Evolutionary conservation across 139 green algal genomes (phyloP), one percentile per base, ranked within the genome.

Genomic region (Mesostigma viride): DNA sequence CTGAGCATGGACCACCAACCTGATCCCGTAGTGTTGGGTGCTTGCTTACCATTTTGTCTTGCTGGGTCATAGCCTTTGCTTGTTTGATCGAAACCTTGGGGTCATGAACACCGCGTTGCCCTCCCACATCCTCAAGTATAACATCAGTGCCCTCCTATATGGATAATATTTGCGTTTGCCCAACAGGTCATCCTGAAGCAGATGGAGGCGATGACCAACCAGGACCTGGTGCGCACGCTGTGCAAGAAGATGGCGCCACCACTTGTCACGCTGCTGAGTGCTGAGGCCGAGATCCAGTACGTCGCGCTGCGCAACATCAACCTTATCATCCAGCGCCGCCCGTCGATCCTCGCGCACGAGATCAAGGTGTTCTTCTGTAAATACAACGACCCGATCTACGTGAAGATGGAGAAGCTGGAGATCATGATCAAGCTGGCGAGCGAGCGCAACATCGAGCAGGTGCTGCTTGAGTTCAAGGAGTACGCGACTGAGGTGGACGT

Each of bases 311-410:
- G 92, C 69, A 97, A 96, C 87, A 96, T 98, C 79, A 88, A 84
- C 73, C 82, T 98, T 33, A 89, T 99, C 51, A 85, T 98, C 64
- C 89, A 96, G 75, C 85, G 83, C 46, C 63, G 84, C 3, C 87
- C 89, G 3, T 30, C 72, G 8, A 77, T 85, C 51, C 58, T 99
- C 31, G 70, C 82, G 8, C 84, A 95, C 47, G 89, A 97, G 65
- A 87, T 98, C 74, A 95, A 97, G 89, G 90, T 97, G 2, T 98
- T 97, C 73, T 97, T 97, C 82, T 98, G 94, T 87, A 98, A 97
- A 79, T 99, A 99, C 85, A 97, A 98, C 72, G 94, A 99, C 81
- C 94, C 94, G 28, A 84, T 91, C 64, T 99, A 97, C 63, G 89
- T 98, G 34, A 99, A 99, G 80, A 87, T 95, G 79, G 92, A 98